Conservation (phyloP, 768 basidiomycete genomes). For the Macrolepiota fuliginosa region DNA sequence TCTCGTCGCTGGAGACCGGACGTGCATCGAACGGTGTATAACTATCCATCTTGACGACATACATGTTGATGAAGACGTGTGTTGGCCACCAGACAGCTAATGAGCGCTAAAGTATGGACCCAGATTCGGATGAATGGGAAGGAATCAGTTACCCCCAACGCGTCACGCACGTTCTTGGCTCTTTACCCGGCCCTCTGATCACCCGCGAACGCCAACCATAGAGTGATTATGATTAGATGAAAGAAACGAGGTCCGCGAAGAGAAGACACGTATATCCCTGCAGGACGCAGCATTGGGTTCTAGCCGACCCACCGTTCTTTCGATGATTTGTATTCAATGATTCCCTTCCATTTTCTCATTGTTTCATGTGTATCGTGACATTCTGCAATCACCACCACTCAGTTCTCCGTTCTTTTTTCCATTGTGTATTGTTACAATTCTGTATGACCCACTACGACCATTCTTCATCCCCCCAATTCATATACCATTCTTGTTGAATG, state of each 20-base stretch:
- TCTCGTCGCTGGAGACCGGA: neutral
- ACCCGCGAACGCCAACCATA: neutral
- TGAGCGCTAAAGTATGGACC: conserved; percentile 1
- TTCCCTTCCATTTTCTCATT: neutral
- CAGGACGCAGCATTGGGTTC: neutral
- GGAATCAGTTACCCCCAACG: neutral
- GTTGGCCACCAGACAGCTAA: neutral
- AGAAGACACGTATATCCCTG: neutral
- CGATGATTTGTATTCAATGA: neutral
- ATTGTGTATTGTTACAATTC: neutral
- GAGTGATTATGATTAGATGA: neutral
- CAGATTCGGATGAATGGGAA: conserved; percentile 2
- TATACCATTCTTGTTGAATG: neutral
- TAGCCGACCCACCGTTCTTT: neutral
- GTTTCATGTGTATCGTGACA: neutral
- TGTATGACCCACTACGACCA: neutral
- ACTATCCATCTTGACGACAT: neutral
- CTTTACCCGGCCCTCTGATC: neutral
- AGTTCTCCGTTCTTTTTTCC: neutral
- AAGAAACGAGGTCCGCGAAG: neutral
- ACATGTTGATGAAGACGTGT: neutral
- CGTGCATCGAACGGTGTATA: neutral
- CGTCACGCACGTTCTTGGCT: neutral
- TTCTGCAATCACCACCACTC: neutral
- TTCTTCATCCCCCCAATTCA: neutral